Evolutionary conservation across 225 moss, liverwort and hornwort genomes (phyloP).

Genomic region (Pleurozium schreberi): DNA sequence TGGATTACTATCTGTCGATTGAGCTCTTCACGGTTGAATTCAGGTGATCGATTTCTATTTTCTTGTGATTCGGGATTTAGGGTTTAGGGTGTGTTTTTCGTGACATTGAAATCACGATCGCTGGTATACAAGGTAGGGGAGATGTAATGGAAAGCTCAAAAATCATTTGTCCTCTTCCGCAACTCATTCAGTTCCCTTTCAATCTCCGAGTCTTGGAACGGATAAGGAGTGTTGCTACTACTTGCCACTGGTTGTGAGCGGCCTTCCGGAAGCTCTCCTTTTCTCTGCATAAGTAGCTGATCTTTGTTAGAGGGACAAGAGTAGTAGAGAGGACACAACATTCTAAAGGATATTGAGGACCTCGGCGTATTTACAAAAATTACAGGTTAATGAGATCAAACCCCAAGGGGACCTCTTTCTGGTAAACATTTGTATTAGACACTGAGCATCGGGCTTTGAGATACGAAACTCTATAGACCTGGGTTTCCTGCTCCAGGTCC

Average conservation of each 20-base stretch:
- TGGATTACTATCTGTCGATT: not conserved
- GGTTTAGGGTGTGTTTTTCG: no score
- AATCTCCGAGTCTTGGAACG: constrained; percentile 56
- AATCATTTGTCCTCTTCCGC: constrained; percentile 44
- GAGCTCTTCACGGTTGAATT: not conserved
- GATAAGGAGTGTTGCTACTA: constrained; percentile 36
- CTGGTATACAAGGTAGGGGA: not conserved
- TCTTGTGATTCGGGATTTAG: no score
- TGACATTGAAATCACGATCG: no score
- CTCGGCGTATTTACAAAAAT: not conserved
- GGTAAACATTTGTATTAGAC: not conserved
- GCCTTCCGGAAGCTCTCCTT: constrained; percentile 83
- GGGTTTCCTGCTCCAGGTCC: not conserved
- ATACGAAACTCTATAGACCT: not conserved
- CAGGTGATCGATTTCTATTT: no score
- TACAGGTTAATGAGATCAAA: not conserved
- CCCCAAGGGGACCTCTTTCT: not conserved
- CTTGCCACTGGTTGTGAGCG: constrained; percentile 50
- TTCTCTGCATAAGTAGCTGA: constrained; percentile 33
- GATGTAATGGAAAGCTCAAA: constrained; percentile 8
- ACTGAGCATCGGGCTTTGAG: not conserved
- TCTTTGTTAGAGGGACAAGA: not conserved
- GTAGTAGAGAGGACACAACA: not conserved
- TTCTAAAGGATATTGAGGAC: not conserved
- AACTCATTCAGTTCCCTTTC: constrained; percentile 58